Evolutionary conservation across 306 rosid species (phyloP).

Genomic region (Dryas alaskensis): DNA sequence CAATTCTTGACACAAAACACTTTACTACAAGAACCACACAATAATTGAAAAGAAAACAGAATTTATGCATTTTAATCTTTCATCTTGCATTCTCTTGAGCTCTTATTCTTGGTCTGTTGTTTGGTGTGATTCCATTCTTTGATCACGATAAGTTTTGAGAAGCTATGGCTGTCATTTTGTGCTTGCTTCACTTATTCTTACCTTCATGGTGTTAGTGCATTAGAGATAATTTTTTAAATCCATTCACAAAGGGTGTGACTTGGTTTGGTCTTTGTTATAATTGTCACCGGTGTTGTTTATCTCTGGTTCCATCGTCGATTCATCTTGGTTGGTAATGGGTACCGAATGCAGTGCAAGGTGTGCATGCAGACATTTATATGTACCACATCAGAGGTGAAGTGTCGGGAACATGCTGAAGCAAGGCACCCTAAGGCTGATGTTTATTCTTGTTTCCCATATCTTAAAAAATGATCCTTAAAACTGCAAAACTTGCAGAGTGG

Average conservation of each 20-base stretch:
- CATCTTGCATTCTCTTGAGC: not conserved
- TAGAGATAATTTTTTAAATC: not conserved
- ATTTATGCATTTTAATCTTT: not conserved
- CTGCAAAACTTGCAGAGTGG: slow-evolving; percentile 19
- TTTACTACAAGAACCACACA: too few species aligned
- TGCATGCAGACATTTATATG: slow-evolving; percentile 90
- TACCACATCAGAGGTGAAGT: slow-evolving; percentile 85
- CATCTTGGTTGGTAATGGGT: slow-evolving; percentile 20
- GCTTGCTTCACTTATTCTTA: not conserved
- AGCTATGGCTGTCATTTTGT: not conserved
- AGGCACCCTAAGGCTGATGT: slow-evolving; percentile 80
- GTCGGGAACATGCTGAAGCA: slow-evolving; percentile 85
- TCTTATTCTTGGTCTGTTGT: not conserved
- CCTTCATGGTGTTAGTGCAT: not conserved
- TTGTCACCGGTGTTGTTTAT: not conserved
- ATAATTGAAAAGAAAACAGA: too few species aligned
- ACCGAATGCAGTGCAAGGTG: slow-evolving; percentile 73
- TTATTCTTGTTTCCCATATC: slow-evolving; percentile 61
- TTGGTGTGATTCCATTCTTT: not conserved
- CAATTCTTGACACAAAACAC: not conserved
- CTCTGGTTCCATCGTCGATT: not conserved
- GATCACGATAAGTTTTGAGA: not conserved
- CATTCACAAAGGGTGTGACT: slow-evolving; percentile 1
- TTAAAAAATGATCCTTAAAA: slow-evolving; percentile 38
- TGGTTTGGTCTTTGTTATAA: not conserved